phyloP scores from a whole-genome alignment of 2,329 filamentous ascomycete species.

The Monilinia fructicola region DNA sequence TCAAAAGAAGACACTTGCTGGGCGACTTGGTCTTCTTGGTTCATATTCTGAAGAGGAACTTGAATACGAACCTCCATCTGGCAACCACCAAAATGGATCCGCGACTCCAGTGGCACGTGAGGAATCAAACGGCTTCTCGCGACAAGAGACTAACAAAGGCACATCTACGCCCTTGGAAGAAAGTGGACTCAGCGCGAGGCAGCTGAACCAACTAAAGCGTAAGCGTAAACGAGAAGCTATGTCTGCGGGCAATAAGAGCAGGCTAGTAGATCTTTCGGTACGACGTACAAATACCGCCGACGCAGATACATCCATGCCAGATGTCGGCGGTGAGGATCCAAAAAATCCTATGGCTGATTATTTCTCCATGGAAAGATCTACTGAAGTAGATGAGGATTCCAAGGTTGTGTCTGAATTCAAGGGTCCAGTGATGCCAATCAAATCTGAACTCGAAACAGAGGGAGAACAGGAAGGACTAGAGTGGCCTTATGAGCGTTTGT shows the following conservation, averaged over 20 bases:
- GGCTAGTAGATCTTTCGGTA: constrained; percentile 82
- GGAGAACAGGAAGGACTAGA: constrained; percentile 74
- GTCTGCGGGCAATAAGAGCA: constrained; percentile 83
- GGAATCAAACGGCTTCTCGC: constrained; percentile 39
- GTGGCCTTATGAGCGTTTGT: constrained; percentile 93
- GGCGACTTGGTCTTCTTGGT: constrained; percentile 80
- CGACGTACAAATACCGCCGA: constrained; percentile 44
- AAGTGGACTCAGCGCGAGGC: constrained; percentile 78
- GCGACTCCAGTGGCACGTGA: constrained; percentile 27
- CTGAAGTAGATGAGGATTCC: constrained; percentile 79
- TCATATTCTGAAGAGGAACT: constrained; percentile 84
- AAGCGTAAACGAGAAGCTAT: constrained; percentile 90
- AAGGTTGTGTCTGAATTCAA: constrained; percentile 97
- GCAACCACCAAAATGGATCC: constrained; percentile 33
- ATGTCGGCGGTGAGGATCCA: constrained; percentile 63
- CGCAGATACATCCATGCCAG: constrained; percentile 48
- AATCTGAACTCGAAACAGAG: constrained; percentile 80
- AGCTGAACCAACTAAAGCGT: constrained; percentile 90
- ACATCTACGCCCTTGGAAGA: constrained; percentile 53
- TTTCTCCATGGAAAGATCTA: constrained; percentile 80
- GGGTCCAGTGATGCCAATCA: constrained; percentile 74
- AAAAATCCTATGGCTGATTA: constrained; percentile 69
- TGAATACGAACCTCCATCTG: constrained; percentile 55
- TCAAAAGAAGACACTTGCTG: constrained; percentile 83
- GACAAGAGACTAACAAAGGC: constrained; percentile 42